Conservation (phyloP, 2,329 filamentous ascomycete species). For the Clonostachys chloroleuca region DNA sequence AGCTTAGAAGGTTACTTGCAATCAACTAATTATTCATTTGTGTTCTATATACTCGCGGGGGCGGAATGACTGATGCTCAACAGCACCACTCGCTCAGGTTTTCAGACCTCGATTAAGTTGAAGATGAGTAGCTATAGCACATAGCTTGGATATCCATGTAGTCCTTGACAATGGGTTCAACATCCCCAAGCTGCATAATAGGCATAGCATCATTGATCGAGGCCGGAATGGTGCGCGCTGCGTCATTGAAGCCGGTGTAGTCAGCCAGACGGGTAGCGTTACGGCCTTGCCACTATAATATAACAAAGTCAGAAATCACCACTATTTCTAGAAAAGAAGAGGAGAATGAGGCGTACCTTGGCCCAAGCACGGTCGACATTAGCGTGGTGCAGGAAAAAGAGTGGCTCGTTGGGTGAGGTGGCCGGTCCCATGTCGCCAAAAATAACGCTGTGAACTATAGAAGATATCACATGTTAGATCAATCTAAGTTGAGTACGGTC, state of each 20-base stretch:
- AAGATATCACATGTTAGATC: background rate
- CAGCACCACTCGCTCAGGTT: too few species aligned
- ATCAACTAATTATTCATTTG: too few species aligned
- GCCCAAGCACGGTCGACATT: conserved; percentile 19
- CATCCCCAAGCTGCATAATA: conserved; percentile 5
- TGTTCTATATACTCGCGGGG: too few species aligned
- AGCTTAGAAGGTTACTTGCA: too few species aligned
- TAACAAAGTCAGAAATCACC: background rate
- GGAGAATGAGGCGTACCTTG: background rate
- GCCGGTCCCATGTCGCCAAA: conserved; percentile 20
- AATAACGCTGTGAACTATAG: conserved; percentile 16
- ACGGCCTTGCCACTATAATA: conserved; percentile 9
- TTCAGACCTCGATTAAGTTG: background rate
- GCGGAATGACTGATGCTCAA: too few species aligned
- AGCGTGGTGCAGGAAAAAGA: conserved; percentile 20
- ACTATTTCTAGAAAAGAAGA: background rate
- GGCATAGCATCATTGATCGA: conserved; percentile 7
- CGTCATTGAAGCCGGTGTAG: conserved; percentile 8
- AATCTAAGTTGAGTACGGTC: too few species aligned
- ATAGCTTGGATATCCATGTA: conserved; percentile 10
- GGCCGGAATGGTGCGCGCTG: conserved; percentile 1
- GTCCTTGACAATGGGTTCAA: conserved; percentile 7
- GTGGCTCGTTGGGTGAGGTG: conserved; percentile 14
- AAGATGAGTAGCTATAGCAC: conserved; percentile 9
- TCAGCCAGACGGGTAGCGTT: conserved; percentile 8